Base-by-base conservation (phyloP, 208 protist species). In the Borovskyia barvae region DNA sequence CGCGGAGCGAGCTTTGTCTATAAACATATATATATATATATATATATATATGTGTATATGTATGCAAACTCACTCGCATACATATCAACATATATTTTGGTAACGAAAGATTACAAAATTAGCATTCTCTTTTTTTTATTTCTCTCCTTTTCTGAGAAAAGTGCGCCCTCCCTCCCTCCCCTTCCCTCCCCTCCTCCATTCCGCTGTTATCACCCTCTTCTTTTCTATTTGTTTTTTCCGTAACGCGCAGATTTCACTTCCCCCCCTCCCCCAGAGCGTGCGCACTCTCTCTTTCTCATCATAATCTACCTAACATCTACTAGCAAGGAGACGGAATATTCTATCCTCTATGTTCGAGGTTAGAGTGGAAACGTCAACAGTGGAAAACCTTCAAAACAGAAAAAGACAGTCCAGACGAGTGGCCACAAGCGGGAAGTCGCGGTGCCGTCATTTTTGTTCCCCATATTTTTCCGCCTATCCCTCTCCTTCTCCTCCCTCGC, bases 21-120 rank as follows among this genome's bases (percentile, higher is more conserved):
- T 41, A 41, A 15, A 41, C 15, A 41, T 41, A 41, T 41, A 41
- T 41, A 15, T 59, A 5, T 48, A 41, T 58, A 66, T 43, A 33
- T 43, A 29, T 46, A 66, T 46, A 15, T 46, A 36, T 35, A 19
- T 32, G 35, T 33, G 39, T 54, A 20, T 54, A 12, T 40, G 20
- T n/a, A 51, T 29, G 19, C 22, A n/a, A n/a, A n/a, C n/a, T n/a
- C n/a, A n/a, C n/a, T n/a, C n/a, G n/a, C n/a, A n/a, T n/a, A n/a
- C n/a, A n/a, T n/a, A n/a, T n/a, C n/a, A n/a, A n/a, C n/a, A n/a
- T n/a, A n/a, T n/a, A n/a, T n/a, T 39, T 39, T 8, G 8, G 35
- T 39, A 14, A 39, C 35, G 35, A 8, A 8, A 14, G 8, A 39
- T n/a, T 39, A 14, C 35, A 15, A 15, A 8, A 14, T 14, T n/a